A percentile compares a stretch with the other conserved stretches of the same genome.
Evolutionary conservation across 169 alveolate species (phyloP).

Genomic region (Cryptosporidium sp.): DNA sequence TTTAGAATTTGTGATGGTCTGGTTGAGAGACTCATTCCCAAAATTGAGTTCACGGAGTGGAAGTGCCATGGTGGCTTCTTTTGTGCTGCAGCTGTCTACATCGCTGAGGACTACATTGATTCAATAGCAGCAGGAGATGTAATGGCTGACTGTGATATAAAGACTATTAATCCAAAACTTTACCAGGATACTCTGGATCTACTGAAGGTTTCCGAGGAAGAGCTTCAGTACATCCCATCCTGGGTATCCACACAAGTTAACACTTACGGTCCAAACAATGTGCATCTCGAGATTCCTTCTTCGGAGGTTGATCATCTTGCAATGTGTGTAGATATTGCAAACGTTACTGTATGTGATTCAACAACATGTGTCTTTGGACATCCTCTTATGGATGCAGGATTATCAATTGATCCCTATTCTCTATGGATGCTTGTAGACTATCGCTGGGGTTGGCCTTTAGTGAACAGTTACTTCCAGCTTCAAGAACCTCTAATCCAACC

Average conservation of each 20-base stretch:
- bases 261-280: slow-evolving; percentile 2
- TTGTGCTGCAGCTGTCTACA: slow-evolving; percentile 89
- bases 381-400: slow-evolving; percentile 54
- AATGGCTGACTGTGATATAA: slow-evolving; percentile 81
- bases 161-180: slow-evolving; percentile 82
- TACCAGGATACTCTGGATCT: slow-evolving; percentile 81
- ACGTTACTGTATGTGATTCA: slow-evolving; percentile 59
- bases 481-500: slow-evolving; percentile 50
- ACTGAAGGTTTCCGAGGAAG: slow-evolving; percentile 82
- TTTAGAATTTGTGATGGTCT: slow-evolving; percentile 87
- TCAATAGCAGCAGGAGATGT: slow-evolving; percentile 86
- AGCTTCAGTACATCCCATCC: slow-evolving; percentile 70
- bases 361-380: slow-evolving; percentile 59
- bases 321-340: slow-evolving; percentile 59
- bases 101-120: slow-evolving; percentile 90
- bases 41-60: slow-evolving; percentile 91
- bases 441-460: slow-evolving; percentile 70
- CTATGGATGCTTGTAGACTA: slow-evolving; percentile 59
- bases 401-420: slow-evolving; percentile 30
- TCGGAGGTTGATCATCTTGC: slow-evolving; percentile 34
- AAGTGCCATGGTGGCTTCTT: slow-evolving; percentile 91
- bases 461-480: slow-evolving; percentile 30
- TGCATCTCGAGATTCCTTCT: slow-evolving; percentile 12
- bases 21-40: slow-evolving; percentile 84
- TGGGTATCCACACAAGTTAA: slow-evolving; percentile 57